Evolutionary conservation across 352 stramenopile species (phyloP).

Genomic region (Plasmopara halstedii): DNA sequence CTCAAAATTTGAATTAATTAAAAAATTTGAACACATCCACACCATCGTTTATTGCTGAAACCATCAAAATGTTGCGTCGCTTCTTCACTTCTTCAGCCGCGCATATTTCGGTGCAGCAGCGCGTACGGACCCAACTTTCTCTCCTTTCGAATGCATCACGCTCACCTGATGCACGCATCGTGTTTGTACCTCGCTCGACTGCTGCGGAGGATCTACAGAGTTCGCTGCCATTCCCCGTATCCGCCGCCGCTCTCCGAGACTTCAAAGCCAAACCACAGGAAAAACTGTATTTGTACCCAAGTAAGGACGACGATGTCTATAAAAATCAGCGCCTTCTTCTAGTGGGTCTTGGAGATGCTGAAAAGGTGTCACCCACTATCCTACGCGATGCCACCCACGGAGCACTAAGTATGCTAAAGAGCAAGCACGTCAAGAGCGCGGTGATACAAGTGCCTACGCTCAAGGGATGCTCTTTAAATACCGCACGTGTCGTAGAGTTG

Average conservation of each 20-base stretch:
- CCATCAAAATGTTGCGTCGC: slow-evolving; percentile 33
- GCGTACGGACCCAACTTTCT: slow-evolving; percentile 41
- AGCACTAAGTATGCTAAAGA: slow-evolving; percentile 38
- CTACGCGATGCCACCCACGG: slow-evolving; percentile 64
- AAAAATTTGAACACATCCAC: too few relatives aligned
- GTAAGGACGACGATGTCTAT: slow-evolving; percentile 21
- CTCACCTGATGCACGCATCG: slow-evolving; percentile 33
- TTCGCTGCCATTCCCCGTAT: slow-evolving; percentile 61
- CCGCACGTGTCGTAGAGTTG: slow-evolving; percentile 50
- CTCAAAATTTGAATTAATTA: too few relatives aligned
- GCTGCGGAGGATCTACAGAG: slow-evolving; percentile 18
- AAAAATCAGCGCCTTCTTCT: slow-evolving; percentile 56
- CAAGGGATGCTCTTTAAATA: slow-evolving; percentile 16
- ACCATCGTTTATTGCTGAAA: too few relatives aligned
- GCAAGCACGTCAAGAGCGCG: slow-evolving; percentile 45
- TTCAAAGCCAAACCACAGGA: slow-evolving; percentile 64
- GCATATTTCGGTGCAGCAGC: slow-evolving; percentile 58
- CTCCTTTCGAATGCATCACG: slow-evolving; percentile 17
- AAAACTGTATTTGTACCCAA: slow-evolving; percentile 68
- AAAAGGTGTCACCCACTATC: slow-evolving; percentile 54
- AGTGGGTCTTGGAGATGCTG: slow-evolving; percentile 57
- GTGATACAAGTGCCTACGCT: slow-evolving; percentile 50
- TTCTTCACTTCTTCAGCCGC: slow-evolving; percentile 36
- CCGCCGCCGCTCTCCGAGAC: slow-evolving; percentile 46
- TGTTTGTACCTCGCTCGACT: slow-evolving; percentile 37